Conservation (phyloP, 2,329 filamentous ascomycete genomes). For the Chrysosphaeria jannelii region DNA sequence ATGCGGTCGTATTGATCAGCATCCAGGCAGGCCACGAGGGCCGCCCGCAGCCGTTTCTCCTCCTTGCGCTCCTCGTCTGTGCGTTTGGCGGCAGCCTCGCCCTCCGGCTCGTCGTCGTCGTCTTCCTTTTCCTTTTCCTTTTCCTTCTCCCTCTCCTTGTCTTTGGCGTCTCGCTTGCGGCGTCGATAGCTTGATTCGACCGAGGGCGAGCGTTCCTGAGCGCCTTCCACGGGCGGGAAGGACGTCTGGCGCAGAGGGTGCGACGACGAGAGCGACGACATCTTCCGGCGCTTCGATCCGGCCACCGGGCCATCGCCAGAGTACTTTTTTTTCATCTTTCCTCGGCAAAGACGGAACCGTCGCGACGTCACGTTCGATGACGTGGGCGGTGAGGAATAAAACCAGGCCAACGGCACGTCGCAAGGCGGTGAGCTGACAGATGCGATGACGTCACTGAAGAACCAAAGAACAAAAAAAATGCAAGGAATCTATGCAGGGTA, state of each 20-base stretch:
- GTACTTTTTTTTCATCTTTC: too few relatives aligned
- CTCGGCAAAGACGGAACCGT: too few relatives aligned
- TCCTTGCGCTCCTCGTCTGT: constrained; percentile 27
- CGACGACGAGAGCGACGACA: constrained; percentile 20
- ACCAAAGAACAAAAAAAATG: too few relatives aligned
- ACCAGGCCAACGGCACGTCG: too few relatives aligned
- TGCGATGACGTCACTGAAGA: too few relatives aligned
- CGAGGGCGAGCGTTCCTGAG: constrained; percentile 30
- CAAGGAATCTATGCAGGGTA: too few relatives aligned
- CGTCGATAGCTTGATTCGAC: constrained; percentile 34
- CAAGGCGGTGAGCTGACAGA: too few relatives aligned
- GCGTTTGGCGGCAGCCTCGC: constrained; percentile 8
- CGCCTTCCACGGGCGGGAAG: constrained; percentile 34
- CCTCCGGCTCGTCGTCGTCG: constrained; percentile 9
- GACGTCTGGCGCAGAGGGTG: constrained; percentile 57
- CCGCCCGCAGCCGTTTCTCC: constrained; percentile 29
- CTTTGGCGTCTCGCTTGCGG: constrained; percentile 27
- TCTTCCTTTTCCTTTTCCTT: constrained; percentile 21
- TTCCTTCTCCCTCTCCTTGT: constrained; percentile 20
- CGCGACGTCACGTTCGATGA: too few relatives aligned
- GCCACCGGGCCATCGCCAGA: too few relatives aligned
- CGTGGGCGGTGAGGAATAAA: too few relatives aligned
- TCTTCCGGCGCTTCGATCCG: constrained; percentile 36
- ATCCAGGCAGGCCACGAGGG: constrained; percentile 34
- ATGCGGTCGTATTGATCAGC: constrained; percentile 37